These are phyloP conservation scores for Clavariopsis aquatica DNA, from an alignment of 495 filamentous ascomycete species.

Conservation along the genomic window DNA sequence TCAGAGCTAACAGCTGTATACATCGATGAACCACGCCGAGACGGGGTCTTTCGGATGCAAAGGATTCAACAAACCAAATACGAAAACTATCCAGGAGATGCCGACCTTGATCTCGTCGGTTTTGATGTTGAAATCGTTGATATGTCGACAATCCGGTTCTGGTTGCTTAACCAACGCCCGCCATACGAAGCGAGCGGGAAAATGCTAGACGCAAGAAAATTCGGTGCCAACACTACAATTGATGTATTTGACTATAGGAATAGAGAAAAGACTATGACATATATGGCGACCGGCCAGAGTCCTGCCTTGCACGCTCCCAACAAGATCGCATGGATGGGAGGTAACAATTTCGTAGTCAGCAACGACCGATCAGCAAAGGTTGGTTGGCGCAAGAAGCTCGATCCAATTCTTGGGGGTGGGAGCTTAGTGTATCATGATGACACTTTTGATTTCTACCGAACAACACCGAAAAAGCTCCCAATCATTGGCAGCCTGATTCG, in stretches of 20 bases:
- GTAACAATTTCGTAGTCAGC: conserved; percentile 10
- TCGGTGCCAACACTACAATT: conserved; percentile 15
- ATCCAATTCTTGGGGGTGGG: conserved; percentile 1
- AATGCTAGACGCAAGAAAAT: neutral
- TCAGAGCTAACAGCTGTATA: conserved; percentile 16
- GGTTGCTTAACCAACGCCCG: conserved; percentile 14
- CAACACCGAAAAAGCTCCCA: neutral
- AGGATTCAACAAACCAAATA: conserved; percentile 2
- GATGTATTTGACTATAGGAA: conserved; percentile 10
- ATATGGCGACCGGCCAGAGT: neutral
- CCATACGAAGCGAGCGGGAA: conserved; percentile 1
- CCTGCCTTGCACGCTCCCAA: neutral
- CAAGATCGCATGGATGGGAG: conserved; percentile 11
- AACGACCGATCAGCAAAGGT: conserved; percentile 7
- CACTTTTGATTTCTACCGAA: conserved; percentile 2
- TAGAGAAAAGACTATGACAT: neutral
- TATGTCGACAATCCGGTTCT: conserved; percentile 8
- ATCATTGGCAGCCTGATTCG: conserved; percentile 1
- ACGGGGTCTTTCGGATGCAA: conserved; percentile 18
- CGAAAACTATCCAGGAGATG: conserved; percentile 3
- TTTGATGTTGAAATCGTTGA: conserved; percentile 15
- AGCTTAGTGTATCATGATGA: conserved; percentile 17
- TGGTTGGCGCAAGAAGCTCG: conserved; percentile 1
- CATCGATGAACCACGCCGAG: conserved; percentile 6
- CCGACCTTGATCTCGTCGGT: conserved; percentile 5